Evolutionary conservation across 208 protist species (phyloP).

Genomic region (Lotmaria passim): DNA sequence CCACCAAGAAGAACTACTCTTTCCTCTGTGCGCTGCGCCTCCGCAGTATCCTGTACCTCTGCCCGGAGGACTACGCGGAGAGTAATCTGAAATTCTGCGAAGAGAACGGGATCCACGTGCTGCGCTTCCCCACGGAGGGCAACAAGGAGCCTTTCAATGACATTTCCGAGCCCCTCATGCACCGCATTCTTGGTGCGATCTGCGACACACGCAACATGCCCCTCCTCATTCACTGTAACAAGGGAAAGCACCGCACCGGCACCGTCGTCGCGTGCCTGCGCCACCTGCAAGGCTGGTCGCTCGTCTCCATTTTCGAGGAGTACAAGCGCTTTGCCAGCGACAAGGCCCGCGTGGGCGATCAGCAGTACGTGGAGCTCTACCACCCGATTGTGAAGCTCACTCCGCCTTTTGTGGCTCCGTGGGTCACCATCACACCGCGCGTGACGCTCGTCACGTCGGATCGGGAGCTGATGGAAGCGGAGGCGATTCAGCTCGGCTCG

Average conservation of each 20-base stretch:
- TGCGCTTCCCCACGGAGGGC: constrained; percentile 96
- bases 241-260: constrained; percentile 96
- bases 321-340: constrained; percentile 95
- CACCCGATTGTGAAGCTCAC: constrained; percentile 76
- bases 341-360: constrained; percentile 94
- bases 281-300: constrained; percentile 94
- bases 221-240: constrained; percentile 98
- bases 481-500: constrained; percentile 57
- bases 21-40: constrained; percentile 95
- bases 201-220: constrained; percentile 95
- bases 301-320: constrained; percentile 97
- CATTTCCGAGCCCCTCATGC: constrained; percentile 94
- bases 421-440: constrained; percentile 55
- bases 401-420: constrained; percentile 68
- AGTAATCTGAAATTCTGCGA: constrained; percentile 94
- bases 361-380: constrained; percentile 98
- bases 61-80: constrained; percentile 93
- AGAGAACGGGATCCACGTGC: constrained; percentile 75
- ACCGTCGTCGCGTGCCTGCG: constrained; percentile 94
- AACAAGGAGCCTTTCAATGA: constrained; percentile 98
- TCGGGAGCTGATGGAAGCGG: constrained; percentile 60
- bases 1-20: constrained; percentile 96
- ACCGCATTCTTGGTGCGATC: constrained; percentile 81
- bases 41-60: constrained; percentile 95
- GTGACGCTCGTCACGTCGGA: constrained; percentile 65